These are phyloP conservation scores for Mrakia frigida DNA, from an alignment of 768 basidiomycete genomes.

Conservation along the genomic window DNA sequence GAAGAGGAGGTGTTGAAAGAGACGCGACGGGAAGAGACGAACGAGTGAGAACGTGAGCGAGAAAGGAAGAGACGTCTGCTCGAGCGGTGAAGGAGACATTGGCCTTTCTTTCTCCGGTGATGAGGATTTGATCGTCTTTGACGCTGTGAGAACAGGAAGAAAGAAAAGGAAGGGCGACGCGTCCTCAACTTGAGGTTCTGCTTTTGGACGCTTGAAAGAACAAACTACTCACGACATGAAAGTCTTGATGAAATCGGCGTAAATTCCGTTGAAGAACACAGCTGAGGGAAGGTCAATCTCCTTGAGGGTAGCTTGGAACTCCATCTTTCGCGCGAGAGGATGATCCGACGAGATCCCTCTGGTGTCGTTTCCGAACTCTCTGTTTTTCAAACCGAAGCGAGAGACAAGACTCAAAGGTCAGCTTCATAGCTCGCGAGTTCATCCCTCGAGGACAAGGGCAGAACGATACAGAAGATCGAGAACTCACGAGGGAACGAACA, in stretches of 20 bases:
- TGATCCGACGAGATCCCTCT: not conserved
- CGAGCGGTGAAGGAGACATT: not conserved
- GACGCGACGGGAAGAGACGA: not conserved
- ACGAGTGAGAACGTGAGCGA: not conserved
- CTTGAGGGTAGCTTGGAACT: slow-evolving; percentile 15
- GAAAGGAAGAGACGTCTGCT: not conserved
- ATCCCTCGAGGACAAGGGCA: not conserved
- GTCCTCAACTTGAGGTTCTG: not conserved
- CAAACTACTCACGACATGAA: not conserved
- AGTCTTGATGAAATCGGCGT: slow-evolving; percentile 22
- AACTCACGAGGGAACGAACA: not conserved
- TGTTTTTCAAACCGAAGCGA: not conserved
- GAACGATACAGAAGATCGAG: no score
- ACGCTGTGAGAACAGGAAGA: not conserved
- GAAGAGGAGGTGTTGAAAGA: not conserved
- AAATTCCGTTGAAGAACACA: slow-evolving; percentile 22
- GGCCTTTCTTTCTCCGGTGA: not conserved
- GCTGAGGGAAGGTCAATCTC: slow-evolving; percentile 23
- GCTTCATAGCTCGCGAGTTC: not conserved
- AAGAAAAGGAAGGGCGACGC: not conserved
- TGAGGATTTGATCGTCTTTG: not conserved
- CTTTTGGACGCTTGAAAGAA: not conserved
- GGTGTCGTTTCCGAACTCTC: slow-evolving; percentile 33
- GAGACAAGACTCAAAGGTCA: no score
- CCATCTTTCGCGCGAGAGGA: slow-evolving; percentile 6